Evolutionary conservation across 1,284 basidiomycete species (phyloP).

Genomic region (Butyriboletus appendiculatus): DNA sequence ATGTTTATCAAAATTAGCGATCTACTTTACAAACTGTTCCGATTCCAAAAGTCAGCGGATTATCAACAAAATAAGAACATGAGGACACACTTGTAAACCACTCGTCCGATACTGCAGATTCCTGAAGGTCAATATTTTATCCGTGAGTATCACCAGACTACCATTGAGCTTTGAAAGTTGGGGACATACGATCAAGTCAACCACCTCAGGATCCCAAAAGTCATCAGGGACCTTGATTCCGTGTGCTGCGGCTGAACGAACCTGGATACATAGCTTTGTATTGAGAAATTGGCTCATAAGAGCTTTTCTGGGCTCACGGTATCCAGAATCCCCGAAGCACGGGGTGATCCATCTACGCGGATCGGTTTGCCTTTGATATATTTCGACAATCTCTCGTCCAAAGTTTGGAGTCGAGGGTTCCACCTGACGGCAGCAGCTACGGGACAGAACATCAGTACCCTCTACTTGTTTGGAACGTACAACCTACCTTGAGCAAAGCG

Average conservation of each 20-base stretch:
- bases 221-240: slow-evolving; percentile 68
- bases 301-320: slow-evolving; percentile 45
- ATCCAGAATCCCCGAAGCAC: slow-evolving; percentile 80
- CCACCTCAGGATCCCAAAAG: slow-evolving; percentile 60
- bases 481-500: slow-evolving; percentile 59
- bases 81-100: slow-evolving; percentile 67
- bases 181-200: slow-evolving; percentile 57
- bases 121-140: slow-evolving; percentile 40
- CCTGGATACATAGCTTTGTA: slow-evolving; percentile 35
- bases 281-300: neutral
- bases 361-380: slow-evolving; percentile 71
- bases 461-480: neutral
- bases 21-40: slow-evolving; percentile 29
- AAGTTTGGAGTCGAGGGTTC: slow-evolving; percentile 62
- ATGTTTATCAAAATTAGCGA: neutral
- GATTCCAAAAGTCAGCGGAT: neutral
- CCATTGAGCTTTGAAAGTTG: neutral
- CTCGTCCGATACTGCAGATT: slow-evolving; percentile 73
- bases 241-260: slow-evolving; percentile 70
- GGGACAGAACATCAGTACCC: neutral
- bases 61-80: neutral
- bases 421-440: slow-evolving; percentile 65
- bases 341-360: slow-evolving; percentile 74
- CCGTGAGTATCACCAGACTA: slow-evolving; percentile 2
- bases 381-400: slow-evolving; percentile 68